Base-by-base conservation (phyloP, 2,329 filamentous ascomycete species). In the Zasmidium cellare region DNA sequence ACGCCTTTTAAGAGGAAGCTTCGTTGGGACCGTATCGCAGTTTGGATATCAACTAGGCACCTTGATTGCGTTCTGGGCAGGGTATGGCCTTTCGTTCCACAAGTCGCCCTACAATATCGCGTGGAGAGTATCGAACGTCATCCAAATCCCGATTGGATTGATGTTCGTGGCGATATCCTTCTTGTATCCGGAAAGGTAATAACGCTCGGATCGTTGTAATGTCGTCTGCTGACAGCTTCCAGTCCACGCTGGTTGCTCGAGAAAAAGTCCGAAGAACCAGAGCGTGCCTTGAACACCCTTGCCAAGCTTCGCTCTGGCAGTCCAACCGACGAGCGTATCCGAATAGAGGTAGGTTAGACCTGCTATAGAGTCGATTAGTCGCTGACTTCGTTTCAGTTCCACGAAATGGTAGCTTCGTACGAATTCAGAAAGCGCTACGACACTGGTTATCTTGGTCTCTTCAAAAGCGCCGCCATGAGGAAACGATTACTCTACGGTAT, bases 41-140 rank as follows among this genome's bases (percentile, higher is more conserved):
- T 76, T 78, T 50, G 75, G 75, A 18, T 78, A 77, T 55, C 76
- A 78, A 56, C 67, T 79, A 0, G 77, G 76, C 9, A 77, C 75
- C 0, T 67, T 78, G 5, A 77, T 78, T 19, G 75, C 76, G 3
- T 79, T 78, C 61, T 79, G 76, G 74, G 60, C 73, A 19, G 77
- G 76, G 7, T 77, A 77, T 55, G 76, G 76, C 18, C 77, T 77
- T 74, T 75, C 72, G 6, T 76, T 72, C 59, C 72, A 77, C 53
- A 70, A 46, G 51, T 46, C 35, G 9, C 62, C n/a, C 67, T 75
- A 71, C 64, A 77, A 77, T 55, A 76, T 77, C 46, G 75, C 76
- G 9, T 79, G 76, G 76, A 63, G 76, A 31, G 70, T 77, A 1
- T 76, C 74, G 3, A 78, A 77, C 53, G 38, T 76, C 16, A 72